Evolutionary conservation across 179 eudicot genomes (phyloP).

Genomic region (Silene noctiflora): DNA sequence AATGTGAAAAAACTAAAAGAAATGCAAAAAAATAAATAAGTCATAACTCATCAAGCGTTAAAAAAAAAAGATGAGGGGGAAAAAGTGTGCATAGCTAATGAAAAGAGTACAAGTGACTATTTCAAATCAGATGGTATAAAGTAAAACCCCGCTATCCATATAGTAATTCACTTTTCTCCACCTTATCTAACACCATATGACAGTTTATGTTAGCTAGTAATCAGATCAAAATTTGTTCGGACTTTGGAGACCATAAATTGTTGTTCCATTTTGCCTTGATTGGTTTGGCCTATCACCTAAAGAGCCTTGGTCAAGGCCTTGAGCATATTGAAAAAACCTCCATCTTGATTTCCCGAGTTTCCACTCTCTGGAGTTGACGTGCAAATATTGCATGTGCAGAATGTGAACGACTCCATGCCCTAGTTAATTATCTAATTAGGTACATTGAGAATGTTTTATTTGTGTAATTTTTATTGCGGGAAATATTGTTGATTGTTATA

Average conservation of each 20-base stretch:
- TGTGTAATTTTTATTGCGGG: neutral
- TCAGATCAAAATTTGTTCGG: neutral
- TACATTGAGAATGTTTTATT: neutral
- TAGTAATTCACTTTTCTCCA: neutral
- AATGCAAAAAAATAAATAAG: neutral
- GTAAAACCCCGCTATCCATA: neutral
- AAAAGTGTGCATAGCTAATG: neutral
- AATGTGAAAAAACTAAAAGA: neutral
- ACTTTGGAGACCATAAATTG: neutral
- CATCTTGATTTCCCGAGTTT: neutral
- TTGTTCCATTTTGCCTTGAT: slow-evolving; percentile 9
- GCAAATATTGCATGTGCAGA: neutral
- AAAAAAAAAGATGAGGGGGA: neutral
- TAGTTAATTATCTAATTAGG: neutral
- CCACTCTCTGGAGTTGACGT: neutral
- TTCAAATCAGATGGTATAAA: neutral
- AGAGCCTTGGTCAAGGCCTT: neutral
- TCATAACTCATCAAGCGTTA: neutral
- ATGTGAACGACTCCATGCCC: neutral
- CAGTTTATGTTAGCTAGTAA: neutral
- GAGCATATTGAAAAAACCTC: neutral
- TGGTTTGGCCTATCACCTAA: slow-evolving; percentile 5
- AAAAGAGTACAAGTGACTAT: neutral
- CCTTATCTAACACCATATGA: neutral
- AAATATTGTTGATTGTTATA: neutral